Evolutionary conservation across 495 filamentous ascomycete species (phyloP).

Genomic region (Lepraria neglecta): DNA sequence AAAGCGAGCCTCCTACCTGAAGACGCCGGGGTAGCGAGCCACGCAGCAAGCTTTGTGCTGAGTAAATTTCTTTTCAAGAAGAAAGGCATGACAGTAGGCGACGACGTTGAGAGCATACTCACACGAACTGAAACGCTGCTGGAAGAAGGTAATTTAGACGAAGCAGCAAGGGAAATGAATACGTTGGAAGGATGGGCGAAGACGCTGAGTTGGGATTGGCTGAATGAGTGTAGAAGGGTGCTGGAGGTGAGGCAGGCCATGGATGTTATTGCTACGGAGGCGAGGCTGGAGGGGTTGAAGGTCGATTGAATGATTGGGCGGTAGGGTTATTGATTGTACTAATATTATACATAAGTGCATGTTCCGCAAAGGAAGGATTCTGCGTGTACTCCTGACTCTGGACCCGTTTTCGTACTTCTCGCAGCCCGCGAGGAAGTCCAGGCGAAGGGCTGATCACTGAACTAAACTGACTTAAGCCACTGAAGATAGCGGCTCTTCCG

Average conservation of each 20-base stretch:
- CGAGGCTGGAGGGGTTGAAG: conserved; percentile 21
- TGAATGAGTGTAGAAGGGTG: conserved; percentile 77
- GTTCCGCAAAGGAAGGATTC: background rate
- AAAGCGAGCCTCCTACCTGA: conserved; percentile 89
- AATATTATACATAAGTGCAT: conserved; percentile 7
- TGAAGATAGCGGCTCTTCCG: background rate
- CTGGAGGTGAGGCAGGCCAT: conserved; percentile 93
- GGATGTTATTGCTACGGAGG: conserved; percentile 55
- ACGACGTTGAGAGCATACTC: conserved; percentile 92
- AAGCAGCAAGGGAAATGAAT: conserved; percentile 92
- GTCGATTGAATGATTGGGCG: conserved; percentile 16
- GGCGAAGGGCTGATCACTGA: no score
- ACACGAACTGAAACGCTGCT: conserved; percentile 79
- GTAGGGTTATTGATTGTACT: background rate
- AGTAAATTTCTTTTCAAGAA: conserved; percentile 94
- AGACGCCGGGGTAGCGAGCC: conserved; percentile 86
- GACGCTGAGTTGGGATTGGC: conserved; percentile 86
- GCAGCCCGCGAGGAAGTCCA: no score
- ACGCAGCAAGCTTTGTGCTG: conserved; percentile 78
- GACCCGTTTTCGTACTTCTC: background rate
- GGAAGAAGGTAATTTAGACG: conserved; percentile 87
- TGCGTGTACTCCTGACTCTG: background rate
- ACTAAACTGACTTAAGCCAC: no score
- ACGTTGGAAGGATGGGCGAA: conserved; percentile 86
- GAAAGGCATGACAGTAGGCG: conserved; percentile 72